Percentiles rank a stretch among this genome's conserved stretches.
Evolutionary conservation across 106 monocot genomes (phyloP).

Genomic region (Chionographis japonica): DNA sequence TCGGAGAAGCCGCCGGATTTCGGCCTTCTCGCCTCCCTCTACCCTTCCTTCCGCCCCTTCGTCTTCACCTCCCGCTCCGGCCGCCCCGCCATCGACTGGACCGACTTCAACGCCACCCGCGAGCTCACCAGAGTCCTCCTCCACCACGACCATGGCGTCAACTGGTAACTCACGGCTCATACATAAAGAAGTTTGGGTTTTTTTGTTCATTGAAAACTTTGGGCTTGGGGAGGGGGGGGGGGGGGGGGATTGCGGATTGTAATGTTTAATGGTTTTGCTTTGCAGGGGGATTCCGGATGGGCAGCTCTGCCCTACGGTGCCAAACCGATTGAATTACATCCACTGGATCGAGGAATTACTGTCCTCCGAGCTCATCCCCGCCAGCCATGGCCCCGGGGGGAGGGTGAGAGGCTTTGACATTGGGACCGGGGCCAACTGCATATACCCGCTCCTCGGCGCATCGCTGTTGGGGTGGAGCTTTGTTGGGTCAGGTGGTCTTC

Average conservation of each 20-base stretch:
- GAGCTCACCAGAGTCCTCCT: slow-evolving; percentile 96
- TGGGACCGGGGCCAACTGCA: slow-evolving; percentile 94
- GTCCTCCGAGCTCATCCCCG: slow-evolving; percentile 56
- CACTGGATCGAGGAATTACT: slow-evolving; percentile 92
- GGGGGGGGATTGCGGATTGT: too few relatives aligned
- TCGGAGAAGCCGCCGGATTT: slow-evolving; percentile 81
- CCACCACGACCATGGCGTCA: slow-evolving; percentile 83
- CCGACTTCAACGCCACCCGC: slow-evolving; percentile 85
- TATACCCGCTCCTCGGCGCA: slow-evolving; percentile 92
- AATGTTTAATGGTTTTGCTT: not conserved
- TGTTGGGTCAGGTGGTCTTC: slow-evolving; percentile 70
- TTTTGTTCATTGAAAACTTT: too few relatives aligned
- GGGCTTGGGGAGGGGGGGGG: too few relatives aligned
- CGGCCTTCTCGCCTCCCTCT: slow-evolving; percentile 73
- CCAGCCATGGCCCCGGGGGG: slow-evolving; percentile 10
- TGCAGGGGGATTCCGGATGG: slow-evolving; percentile 94
- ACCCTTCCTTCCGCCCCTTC: slow-evolving; percentile 79
- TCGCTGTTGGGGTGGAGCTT: slow-evolving; percentile 87
- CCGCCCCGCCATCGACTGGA: slow-evolving; percentile 80
- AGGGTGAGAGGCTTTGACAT: slow-evolving; percentile 84
- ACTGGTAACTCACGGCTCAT: slow-evolving; percentile 58
- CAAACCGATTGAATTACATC: slow-evolving; percentile 87
- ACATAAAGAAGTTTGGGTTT: too few relatives aligned
- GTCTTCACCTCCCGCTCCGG: slow-evolving; percentile 38
- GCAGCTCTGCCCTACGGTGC: slow-evolving; percentile 92